phyloP scores from a whole-genome alignment of 1,284 basidiomycete genomes.

The Heterobasidion occidentale region DNA sequence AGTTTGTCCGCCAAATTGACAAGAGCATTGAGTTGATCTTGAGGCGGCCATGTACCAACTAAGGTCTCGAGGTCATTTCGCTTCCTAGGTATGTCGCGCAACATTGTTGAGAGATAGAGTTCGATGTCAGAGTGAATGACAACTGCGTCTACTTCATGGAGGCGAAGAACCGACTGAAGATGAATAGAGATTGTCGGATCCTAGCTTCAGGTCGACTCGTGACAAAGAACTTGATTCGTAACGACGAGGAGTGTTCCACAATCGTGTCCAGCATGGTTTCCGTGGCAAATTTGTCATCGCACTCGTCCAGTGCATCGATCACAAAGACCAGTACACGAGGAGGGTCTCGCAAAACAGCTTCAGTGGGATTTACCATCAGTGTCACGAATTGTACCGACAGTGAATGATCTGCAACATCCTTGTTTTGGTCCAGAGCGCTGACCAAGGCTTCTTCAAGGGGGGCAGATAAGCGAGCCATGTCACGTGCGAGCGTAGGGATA shows the following conservation, averaged over 20 bases:
- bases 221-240: background rate
- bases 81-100: background rate
- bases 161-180: background rate
- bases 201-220: background rate
- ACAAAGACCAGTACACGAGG: background rate
- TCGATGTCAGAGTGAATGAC: background rate
- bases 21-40: background rate
- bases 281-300: background rate
- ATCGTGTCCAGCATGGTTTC: background rate
- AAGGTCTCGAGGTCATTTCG: background rate
- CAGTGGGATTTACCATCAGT: background rate
- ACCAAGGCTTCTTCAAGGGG: background rate
- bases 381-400: background rate
- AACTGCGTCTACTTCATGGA: background rate
- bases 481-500: background rate
- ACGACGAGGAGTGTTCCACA: background rate
- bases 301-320: background rate
- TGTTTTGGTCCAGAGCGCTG: background rate
- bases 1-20: background rate
- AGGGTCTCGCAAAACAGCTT: background rate
- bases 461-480: background rate
- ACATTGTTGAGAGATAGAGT: background rate
- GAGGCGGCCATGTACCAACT: background rate
- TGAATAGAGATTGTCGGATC: background rate
- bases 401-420: background rate